Percentiles rank a stretch among this genome's conserved stretches.
Conservation (phyloP, 2,329 filamentous ascomycete species). For the Aspergillus floridensis region DNA sequence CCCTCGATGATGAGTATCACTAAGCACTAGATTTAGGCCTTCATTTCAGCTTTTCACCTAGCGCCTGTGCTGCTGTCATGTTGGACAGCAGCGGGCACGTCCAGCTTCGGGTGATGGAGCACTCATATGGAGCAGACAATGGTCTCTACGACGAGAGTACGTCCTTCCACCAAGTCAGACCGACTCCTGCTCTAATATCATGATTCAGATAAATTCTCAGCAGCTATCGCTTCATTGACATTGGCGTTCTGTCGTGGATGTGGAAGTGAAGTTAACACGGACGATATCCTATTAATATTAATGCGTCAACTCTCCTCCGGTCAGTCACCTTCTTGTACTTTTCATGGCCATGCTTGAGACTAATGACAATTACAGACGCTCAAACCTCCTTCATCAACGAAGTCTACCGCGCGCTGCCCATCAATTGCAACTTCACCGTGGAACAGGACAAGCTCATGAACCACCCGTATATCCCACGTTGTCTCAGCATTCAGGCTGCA, state of each 20-base stretch:
- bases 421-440: constrained; percentile 77
- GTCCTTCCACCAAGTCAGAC: constrained; percentile 3
- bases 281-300: constrained; percentile 68
- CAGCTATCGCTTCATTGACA: constrained; percentile 62
- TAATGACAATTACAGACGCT: constrained; percentile 49
- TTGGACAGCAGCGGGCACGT: constrained; percentile 41
- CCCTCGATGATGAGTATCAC: background rate
- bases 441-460: constrained; percentile 73
- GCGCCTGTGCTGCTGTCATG: constrained; percentile 39
- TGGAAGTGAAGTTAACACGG: constrained; percentile 54
- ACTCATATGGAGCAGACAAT: constrained; percentile 38
- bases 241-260: constrained; percentile 51
- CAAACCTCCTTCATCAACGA: constrained; percentile 63
- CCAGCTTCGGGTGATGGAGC: constrained; percentile 40
- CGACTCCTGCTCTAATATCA: background rate
- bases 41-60: constrained; percentile 45
- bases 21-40: constrained; percentile 29
- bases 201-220: constrained; percentile 41
- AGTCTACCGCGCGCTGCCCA: constrained; percentile 66
- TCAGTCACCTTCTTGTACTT: constrained; percentile 33
- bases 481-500: constrained; percentile 74
- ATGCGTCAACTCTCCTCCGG: constrained; percentile 51
- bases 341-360: constrained; percentile 30
- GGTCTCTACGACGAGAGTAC: constrained; percentile 40
- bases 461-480: constrained; percentile 70